A percentile compares a stretch with the other conserved stretches of the same genome.
These are phyloP conservation scores for Polychytrium aggregatum DNA, from an alignment of 192 early-diverging fungal genomes.

Conservation along the genomic window DNA sequence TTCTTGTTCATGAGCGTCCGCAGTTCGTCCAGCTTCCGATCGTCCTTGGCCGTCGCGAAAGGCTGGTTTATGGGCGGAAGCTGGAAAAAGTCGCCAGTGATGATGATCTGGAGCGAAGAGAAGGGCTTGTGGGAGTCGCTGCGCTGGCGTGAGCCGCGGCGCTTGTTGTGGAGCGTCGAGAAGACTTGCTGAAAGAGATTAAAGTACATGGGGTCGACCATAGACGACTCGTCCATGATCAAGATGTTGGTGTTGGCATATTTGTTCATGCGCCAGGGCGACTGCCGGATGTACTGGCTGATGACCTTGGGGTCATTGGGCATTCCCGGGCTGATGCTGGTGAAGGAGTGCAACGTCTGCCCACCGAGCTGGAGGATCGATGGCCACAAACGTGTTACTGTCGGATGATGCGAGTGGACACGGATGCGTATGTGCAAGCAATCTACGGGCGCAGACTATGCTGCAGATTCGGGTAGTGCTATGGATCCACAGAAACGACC, in stretches of 20 bases:
- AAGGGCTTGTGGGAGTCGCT: conserved; percentile 9
- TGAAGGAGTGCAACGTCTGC: conserved; percentile 23
- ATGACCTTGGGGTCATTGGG: conserved; percentile 1
- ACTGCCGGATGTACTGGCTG: conserved; percentile 1
- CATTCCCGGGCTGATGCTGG: not conserved
- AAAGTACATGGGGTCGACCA: conserved; percentile 22
- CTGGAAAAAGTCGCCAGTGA: conserved; percentile 39
- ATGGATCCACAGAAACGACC: not conserved
- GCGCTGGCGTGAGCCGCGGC: not conserved
- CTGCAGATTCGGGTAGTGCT: conserved; percentile 11
- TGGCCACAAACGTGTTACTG: not conserved
- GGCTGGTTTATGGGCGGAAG: conserved; percentile 19
- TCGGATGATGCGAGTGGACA: not conserved
- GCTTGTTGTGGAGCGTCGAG: not conserved
- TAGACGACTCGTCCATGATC: conserved; percentile 35
- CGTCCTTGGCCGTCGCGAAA: not conserved
- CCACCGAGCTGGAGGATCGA: conserved; percentile 19
- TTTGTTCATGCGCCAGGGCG: not conserved
- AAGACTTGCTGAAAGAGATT: conserved; percentile 1
- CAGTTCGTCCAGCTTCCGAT: too few species aligned
- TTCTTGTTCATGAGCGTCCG: not conserved
- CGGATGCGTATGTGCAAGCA: not conserved
- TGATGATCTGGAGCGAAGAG: conserved; percentile 33
- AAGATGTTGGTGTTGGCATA: conserved; percentile 18
- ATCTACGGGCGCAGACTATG: conserved; percentile 12